Evolutionary conservation across 139 green algal genomes (phyloP).

Genomic region (Astrephomene gubernaculifera): DNA sequence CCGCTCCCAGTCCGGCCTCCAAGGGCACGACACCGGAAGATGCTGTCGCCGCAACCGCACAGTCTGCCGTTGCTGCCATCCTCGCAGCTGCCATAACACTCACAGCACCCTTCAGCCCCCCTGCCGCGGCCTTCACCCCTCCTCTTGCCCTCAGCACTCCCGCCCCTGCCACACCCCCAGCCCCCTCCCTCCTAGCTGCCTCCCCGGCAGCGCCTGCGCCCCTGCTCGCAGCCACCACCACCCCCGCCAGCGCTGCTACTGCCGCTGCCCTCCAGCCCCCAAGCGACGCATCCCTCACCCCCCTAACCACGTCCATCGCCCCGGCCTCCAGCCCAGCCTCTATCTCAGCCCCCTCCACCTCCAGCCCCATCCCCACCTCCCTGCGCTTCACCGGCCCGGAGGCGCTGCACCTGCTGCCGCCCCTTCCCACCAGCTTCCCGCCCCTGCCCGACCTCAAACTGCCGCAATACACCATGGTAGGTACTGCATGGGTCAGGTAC

Average conservation of each 20-base stretch:
- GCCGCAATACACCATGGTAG: constrained; percentile 27
- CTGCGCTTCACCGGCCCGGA: constrained; percentile 34
- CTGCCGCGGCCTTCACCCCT: no score
- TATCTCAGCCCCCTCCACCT: not conserved
- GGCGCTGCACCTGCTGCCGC: constrained; percentile 15
- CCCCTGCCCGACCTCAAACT: constrained; percentile 36
- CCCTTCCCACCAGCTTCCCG: constrained; percentile 35
- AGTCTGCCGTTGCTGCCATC: not conserved
- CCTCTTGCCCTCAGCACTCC: not conserved
- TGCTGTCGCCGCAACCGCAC: no score
- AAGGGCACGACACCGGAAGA: no score
- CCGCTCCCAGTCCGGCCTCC: no score
- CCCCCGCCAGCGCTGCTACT: not conserved
- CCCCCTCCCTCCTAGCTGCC: no score
- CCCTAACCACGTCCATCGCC: no score
- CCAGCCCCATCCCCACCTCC: not conserved
- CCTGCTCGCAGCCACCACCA: not conserved
- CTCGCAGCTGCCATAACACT: not conserved
- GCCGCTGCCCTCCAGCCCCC: not conserved
- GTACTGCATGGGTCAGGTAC: no score
- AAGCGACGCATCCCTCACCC: no score
- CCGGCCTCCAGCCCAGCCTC: not conserved
- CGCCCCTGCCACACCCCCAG: not conserved
- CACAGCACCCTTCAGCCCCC: not conserved
- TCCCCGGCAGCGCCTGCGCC: not conserved